phyloP scores from a whole-genome alignment of 2,329 filamentous ascomycete genomes.

The Bipolaris zeicola region DNA sequence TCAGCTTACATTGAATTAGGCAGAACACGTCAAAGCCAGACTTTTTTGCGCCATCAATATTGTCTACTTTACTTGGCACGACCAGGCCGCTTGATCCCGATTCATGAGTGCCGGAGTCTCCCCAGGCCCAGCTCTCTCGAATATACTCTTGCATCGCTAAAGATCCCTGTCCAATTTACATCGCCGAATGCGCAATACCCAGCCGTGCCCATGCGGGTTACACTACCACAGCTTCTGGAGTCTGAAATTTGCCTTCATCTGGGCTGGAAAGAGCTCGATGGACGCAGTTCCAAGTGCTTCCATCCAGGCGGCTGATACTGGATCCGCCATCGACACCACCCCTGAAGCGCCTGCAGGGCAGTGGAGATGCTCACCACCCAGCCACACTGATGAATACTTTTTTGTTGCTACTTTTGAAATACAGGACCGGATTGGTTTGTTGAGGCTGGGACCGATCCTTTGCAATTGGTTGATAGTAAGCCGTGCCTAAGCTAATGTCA shows the following conservation, averaged over 20 bases:
- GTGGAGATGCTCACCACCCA: constrained; percentile 7
- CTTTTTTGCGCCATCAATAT: constrained; percentile 44
- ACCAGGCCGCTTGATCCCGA: constrained; percentile 43
- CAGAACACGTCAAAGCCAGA: constrained; percentile 41
- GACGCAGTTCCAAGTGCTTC: constrained; percentile 20
- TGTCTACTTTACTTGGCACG: constrained; percentile 44
- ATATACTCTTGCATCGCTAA: constrained; percentile 43
- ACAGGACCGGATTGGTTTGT: constrained; percentile 3
- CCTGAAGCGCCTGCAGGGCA: constrained; percentile 24
- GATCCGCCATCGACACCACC: constrained; percentile 10
- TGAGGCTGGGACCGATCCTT: not conserved
- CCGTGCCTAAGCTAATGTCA: constrained; percentile 17
- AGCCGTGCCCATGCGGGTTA: constrained; percentile 31
- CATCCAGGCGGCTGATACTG: constrained; percentile 21
- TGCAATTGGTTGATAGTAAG: constrained; percentile 9
- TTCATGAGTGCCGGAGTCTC: constrained; percentile 38
- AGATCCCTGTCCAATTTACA: constrained; percentile 45
- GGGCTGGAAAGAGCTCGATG: constrained; percentile 26
- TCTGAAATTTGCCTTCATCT: constrained; percentile 24
- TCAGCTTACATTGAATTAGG: constrained; percentile 33
- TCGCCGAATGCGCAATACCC: constrained; percentile 34
- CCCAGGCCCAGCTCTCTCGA: constrained; percentile 42
- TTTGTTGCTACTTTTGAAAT: constrained; percentile 7
- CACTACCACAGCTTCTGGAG: constrained; percentile 28
- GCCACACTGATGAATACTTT: constrained; percentile 5